phyloP scores from a whole-genome alignment of 371 early-diverging fungal genomes.

The Rhizomucor miehei region DNA sequence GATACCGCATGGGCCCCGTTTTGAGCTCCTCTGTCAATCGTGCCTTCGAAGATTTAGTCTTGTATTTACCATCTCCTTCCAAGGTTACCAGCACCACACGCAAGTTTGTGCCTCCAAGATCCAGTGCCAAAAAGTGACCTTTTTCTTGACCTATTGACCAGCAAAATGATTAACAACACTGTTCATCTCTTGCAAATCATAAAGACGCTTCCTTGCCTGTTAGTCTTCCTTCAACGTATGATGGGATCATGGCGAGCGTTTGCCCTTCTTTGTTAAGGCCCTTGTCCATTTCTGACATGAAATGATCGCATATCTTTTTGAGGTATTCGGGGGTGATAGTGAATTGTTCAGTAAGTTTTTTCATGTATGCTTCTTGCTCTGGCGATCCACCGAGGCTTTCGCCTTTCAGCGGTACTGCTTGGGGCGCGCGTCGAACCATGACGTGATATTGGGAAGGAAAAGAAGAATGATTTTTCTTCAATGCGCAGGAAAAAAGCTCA shows the following conservation, averaged over 20 bases:
- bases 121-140: slow-evolving; percentile 87
- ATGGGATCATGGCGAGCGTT: slow-evolving; percentile 78
- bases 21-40: slow-evolving; percentile 80
- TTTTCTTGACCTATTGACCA: slow-evolving; percentile 64
- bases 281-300: slow-evolving; percentile 70
- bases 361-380: slow-evolving; percentile 45
- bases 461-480: too few species aligned
- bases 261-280: slow-evolving; percentile 65
- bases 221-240: slow-evolving; percentile 61
- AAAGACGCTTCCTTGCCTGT: slow-evolving; percentile 40
- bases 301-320: slow-evolving; percentile 61
- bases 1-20: slow-evolving; percentile 50
- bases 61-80: slow-evolving; percentile 69
- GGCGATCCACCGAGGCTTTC: slow-evolving; percentile 35
- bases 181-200: too few species aligned
- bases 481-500: too few species aligned
- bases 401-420: slow-evolving; percentile 11
- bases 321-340: slow-evolving; percentile 56
- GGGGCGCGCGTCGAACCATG: slow-evolving; percentile 10
- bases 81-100: slow-evolving; percentile 86
- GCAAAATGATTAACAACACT: neutral
- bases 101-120: slow-evolving; percentile 94
- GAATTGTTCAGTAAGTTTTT: slow-evolving; percentile 55
- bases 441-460: too few species aligned
- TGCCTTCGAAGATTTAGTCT: slow-evolving; percentile 74